These are phyloP conservation scores for Dendrobium huoshanense DNA, from an alignment of 106 monocot genomes.

Conservation along the genomic window DNA sequence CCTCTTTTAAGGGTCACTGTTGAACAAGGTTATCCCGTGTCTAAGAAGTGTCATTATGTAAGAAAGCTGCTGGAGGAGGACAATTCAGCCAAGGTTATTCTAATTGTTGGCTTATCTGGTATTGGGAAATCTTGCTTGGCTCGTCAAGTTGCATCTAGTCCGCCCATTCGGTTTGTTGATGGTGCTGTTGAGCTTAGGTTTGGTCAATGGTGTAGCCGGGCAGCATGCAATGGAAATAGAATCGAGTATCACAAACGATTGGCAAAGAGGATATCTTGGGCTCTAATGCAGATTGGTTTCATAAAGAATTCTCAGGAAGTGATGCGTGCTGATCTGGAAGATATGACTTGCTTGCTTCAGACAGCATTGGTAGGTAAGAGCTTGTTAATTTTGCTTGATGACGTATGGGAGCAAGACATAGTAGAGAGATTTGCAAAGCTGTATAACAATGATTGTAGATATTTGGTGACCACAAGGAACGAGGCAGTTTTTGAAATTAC, in stretches of 20 bases:
- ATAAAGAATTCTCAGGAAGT: slow-evolving; percentile 13
- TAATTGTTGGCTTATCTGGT: slow-evolving; percentile 52
- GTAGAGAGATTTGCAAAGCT: slow-evolving; percentile 38
- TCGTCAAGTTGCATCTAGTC: slow-evolving; percentile 43
- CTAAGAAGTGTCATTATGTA: not conserved
- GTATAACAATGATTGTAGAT: slow-evolving; percentile 43
- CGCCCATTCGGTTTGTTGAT: slow-evolving; percentile 26
- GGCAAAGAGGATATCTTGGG: slow-evolving; percentile 22
- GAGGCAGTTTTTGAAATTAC: slow-evolving; percentile 50
- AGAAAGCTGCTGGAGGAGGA: slow-evolving; percentile 27
- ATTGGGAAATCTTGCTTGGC: slow-evolving; percentile 60
- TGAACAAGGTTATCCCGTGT: no score
- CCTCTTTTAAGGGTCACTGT: no score
- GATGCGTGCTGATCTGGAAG: slow-evolving; percentile 33
- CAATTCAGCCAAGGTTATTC: slow-evolving; percentile 27
- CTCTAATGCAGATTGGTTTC: slow-evolving; percentile 45
- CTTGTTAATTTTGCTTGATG: slow-evolving; percentile 46
- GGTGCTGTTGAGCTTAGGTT: slow-evolving; percentile 45
- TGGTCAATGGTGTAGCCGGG: slow-evolving; percentile 43
- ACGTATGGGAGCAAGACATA: slow-evolving; percentile 64
- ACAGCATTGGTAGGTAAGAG: not conserved
- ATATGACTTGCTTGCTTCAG: slow-evolving; percentile 7
- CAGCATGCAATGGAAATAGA: slow-evolving; percentile 36
- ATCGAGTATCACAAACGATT: slow-evolving; percentile 42
- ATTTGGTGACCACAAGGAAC: slow-evolving; percentile 48